A percentile compares a stretch with the other conserved stretches of the same genome.
Conservation (phyloP, 139 green algal genomes). For the Astrephomene gubernaculifera region DNA sequence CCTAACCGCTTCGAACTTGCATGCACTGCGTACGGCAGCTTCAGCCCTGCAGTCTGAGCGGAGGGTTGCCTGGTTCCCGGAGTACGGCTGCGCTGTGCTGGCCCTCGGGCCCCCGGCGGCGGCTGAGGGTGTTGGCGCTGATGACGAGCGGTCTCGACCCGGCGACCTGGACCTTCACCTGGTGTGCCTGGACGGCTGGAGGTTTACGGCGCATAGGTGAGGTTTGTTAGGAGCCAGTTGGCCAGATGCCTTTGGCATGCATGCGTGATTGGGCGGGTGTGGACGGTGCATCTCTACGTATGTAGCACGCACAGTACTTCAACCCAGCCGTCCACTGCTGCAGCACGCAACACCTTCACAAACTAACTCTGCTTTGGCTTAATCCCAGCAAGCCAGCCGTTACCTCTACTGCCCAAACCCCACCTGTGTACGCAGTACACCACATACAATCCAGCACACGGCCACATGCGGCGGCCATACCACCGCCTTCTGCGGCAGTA, state of each 20-base stretch:
- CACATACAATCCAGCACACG: background rate
- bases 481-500: background rate
- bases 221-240: no score
- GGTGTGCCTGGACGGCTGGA: conserved; percentile 44
- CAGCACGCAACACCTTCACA: no score
- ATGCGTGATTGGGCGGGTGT: no score
- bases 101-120: background rate
- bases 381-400: no score
- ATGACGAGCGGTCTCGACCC: background rate
- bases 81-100: conserved; percentile 30
- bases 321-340: no score
- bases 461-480: background rate
- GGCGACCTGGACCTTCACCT: conserved; percentile 10
- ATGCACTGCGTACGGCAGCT: background rate
- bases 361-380: no score
- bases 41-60: background rate
- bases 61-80: conserved; percentile 13
- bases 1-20: background rate
- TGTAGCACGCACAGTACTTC: no score
- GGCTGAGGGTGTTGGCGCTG: background rate
- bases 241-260: no score
- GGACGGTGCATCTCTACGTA: no score
- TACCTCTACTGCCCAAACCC: no score
- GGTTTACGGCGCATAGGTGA: conserved; percentile 10
- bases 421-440: background rate